phyloP scores from a whole-genome alignment of 768 basidiomycete species.

The Strobilomyces echinocephalus region DNA sequence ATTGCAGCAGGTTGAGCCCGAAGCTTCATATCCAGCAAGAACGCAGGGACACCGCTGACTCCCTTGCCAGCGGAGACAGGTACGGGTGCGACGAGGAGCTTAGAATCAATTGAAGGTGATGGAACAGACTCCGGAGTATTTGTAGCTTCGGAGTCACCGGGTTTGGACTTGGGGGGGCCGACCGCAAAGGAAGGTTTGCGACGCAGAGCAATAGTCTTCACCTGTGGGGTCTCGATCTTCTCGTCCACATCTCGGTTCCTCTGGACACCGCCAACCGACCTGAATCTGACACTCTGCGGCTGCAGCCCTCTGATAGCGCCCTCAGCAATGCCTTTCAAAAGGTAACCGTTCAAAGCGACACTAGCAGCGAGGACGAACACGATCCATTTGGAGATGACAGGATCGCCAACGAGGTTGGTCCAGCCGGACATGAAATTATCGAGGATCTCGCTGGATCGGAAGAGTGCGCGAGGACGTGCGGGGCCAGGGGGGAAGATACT shows the following conservation, averaged over 20 bases:
- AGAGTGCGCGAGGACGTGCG: conserved; percentile 28
- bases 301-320: conserved; percentile 37
- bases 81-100: conserved; percentile 24
- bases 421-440: conserved; percentile 88
- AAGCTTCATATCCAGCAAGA: conserved; percentile 33
- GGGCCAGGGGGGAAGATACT: conserved; percentile 38
- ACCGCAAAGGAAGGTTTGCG: conserved; percentile 23
- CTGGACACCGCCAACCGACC: conserved; percentile 20
- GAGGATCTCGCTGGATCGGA: conserved; percentile 49
- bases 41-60: conserved; percentile 22
- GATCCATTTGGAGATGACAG: conserved; percentile 92
- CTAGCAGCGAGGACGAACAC: conserved; percentile 81
- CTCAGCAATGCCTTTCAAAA: conserved; percentile 80
- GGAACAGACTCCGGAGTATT: conserved; percentile 16
- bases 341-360: conserved; percentile 87
- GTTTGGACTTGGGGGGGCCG: conserved; percentile 19
- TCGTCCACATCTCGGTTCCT: conserved; percentile 20
- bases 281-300: conserved; percentile 28
- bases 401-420: conserved; percentile 90
- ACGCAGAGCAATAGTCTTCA: conserved; percentile 10
- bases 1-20: conserved; percentile 21
- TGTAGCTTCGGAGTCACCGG: conserved; percentile 13
- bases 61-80: conserved; percentile 19
- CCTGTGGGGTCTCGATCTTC: conserved; percentile 15
- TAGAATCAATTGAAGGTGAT: conserved; percentile 9